phyloP scores from a whole-genome alignment of 2,329 filamentous ascomycete genomes.

The Alternaria consortialis region DNA sequence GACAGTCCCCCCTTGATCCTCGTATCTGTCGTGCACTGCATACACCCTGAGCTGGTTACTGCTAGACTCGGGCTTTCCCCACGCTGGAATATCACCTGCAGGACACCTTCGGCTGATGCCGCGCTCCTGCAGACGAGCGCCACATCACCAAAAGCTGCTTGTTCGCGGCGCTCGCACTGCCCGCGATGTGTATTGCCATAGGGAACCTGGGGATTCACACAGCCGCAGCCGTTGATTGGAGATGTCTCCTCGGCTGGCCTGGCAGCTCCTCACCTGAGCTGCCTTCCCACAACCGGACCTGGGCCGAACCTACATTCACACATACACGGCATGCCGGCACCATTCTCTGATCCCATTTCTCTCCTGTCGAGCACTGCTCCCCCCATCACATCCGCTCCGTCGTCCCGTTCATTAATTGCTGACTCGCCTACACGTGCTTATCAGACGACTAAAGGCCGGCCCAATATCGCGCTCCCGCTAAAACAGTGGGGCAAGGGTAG shows the following conservation, averaged over 20 bases:
- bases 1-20: neutral
- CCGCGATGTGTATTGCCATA: slow-evolving; percentile 8
- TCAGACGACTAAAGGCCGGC: slow-evolving; percentile 42
- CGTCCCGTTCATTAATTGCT: slow-evolving; percentile 28
- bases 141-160: slow-evolving; percentile 31
- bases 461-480: slow-evolving; percentile 49
- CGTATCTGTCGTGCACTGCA: slow-evolving; percentile 2
- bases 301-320: slow-evolving; percentile 9
- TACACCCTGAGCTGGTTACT: slow-evolving; percentile 1
- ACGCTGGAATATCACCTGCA: slow-evolving; percentile 22
- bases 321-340: slow-evolving; percentile 21
- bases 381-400: slow-evolving; percentile 14
- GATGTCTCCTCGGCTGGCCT: slow-evolving; percentile 34
- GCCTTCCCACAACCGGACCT: slow-evolving; percentile 14
- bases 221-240: slow-evolving; percentile 40
- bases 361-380: slow-evolving; percentile 14
- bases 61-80: slow-evolving; percentile 5
- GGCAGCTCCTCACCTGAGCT: slow-evolving; percentile 38
- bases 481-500: slow-evolving; percentile 48
- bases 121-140: slow-evolving; percentile 34
- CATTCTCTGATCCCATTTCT: slow-evolving; percentile 10
- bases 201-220: slow-evolving; percentile 31
- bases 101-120: slow-evolving; percentile 25
- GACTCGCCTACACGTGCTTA: slow-evolving; percentile 45
- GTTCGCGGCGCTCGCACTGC: slow-evolving; percentile 22